phyloP scores from a whole-genome alignment of 345 rosid species.

The Cardamine occulta region DNA sequence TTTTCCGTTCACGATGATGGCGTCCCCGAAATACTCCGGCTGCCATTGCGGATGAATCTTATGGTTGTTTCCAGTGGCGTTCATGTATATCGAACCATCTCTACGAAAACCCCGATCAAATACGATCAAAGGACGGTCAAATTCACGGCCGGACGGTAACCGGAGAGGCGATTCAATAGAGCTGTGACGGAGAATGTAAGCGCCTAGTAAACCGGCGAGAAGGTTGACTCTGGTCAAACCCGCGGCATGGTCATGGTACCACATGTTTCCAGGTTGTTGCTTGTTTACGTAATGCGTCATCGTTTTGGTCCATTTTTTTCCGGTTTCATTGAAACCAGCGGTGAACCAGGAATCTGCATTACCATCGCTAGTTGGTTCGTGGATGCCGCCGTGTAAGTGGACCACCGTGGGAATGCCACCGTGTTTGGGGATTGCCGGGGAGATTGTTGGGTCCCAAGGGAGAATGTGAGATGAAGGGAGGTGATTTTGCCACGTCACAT shows the following conservation, averaged over 20 bases:
- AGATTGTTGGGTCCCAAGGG: constrained; percentile 91
- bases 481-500: constrained; percentile 80
- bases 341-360: constrained; percentile 86
- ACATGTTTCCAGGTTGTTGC: constrained; percentile 87
- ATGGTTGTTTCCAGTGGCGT: constrained; percentile 88
- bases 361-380: constrained; percentile 82
- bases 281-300: constrained; percentile 60
- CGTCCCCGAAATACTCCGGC: constrained; percentile 91
- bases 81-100: constrained; percentile 84
- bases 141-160: constrained; percentile 57
- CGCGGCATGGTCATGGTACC: constrained; percentile 95
- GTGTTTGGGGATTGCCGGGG: constrained; percentile 57
- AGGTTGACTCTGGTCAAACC: constrained; percentile 92
- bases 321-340: constrained; percentile 57
- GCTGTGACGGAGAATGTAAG: constrained; percentile 69
- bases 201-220: constrained; percentile 82
- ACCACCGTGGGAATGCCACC: too few relatives aligned
- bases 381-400: constrained; percentile 87
- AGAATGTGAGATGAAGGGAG: constrained; percentile 86
- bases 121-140: constrained; percentile 64
- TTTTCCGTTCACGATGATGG: constrained; percentile 82
- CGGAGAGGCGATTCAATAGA: constrained; percentile 58
- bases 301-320: constrained; percentile 65
- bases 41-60: constrained; percentile 95
- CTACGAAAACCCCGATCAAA: constrained; percentile 73